Evolutionary conservation across 768 basidiomycete genomes (phyloP).

Genomic region (Phylloporus scabripes): DNA sequence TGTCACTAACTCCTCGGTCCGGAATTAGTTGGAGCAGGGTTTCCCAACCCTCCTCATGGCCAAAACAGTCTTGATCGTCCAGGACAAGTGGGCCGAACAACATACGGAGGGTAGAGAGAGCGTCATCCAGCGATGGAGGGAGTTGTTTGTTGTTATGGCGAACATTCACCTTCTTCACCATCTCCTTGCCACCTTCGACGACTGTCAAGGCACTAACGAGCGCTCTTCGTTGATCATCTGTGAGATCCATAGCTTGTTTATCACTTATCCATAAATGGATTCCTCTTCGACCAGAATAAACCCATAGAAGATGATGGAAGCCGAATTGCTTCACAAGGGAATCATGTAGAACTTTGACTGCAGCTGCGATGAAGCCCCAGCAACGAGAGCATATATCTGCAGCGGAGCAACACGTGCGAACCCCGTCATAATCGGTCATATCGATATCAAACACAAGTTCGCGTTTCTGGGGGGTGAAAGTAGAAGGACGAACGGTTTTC

Average conservation of each 20-base stretch:
- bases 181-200: slow-evolving; percentile 74
- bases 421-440: slow-evolving; percentile 97
- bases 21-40: slow-evolving; percentile 71
- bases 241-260: slow-evolving; percentile 77
- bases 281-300: slow-evolving; percentile 96
- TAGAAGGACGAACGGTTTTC: slow-evolving; percentile 67
- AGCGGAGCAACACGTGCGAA: slow-evolving; percentile 91
- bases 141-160: slow-evolving; percentile 42
- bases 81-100: slow-evolving; percentile 68
- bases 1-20: slow-evolving; percentile 44
- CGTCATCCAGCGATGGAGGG: slow-evolving; percentile 67
- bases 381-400: slow-evolving; percentile 89
- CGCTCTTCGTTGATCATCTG: slow-evolving; percentile 84
- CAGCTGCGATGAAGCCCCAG: slow-evolving; percentile 92
- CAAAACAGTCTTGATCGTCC: slow-evolving; percentile 81
- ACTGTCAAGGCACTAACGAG: slow-evolving; percentile 87
- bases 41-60: slow-evolving; percentile 63
- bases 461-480: slow-evolving; percentile 69
- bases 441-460: slow-evolving; percentile 99
- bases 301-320: slow-evolving; percentile 88
- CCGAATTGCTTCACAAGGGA: slow-evolving; percentile 86
- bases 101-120: slow-evolving; percentile 44
- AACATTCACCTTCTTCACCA: slow-evolving; percentile 77
- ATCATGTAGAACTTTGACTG: slow-evolving; percentile 80
- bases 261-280: slow-evolving; percentile 99